A percentile compares a stretch with the other conserved stretches of the same genome.
phyloP scores from a whole-genome alignment of 129 eudicot genomes.

The Saussurea involucrata region DNA sequence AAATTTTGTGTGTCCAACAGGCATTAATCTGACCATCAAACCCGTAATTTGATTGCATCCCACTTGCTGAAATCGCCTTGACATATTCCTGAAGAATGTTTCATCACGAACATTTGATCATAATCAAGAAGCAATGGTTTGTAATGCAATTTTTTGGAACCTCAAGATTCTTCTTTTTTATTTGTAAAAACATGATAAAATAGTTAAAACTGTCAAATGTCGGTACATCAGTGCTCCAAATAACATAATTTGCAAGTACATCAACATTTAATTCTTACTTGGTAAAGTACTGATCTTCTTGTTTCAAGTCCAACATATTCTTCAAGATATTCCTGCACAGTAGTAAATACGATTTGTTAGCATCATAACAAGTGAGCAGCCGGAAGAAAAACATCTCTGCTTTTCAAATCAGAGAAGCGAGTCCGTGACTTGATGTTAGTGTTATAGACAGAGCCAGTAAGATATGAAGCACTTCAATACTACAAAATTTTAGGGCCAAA shows the following conservation, averaged over 20 bases:
- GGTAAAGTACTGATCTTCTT: slow-evolving; percentile 70
- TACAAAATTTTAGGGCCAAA: not conserved
- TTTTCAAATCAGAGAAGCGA: not conserved
- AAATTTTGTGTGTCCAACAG: slow-evolving; percentile 89
- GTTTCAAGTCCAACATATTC: slow-evolving; percentile 66
- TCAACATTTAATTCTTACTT: slow-evolving; percentile 46
- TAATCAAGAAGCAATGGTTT: not conserved
- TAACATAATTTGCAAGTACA: not conserved
- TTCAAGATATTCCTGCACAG: slow-evolving; percentile 82
- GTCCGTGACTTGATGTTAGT: not conserved
- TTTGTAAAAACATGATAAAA: not conserved
- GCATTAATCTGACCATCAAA: slow-evolving; percentile 95
- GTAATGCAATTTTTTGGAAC: not conserved
- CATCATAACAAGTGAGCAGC: slow-evolving; percentile 7
- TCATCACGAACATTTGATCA: not conserved
- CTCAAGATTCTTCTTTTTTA: slow-evolving; percentile 1
- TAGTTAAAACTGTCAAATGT: not conserved
- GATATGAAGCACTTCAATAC: not conserved
- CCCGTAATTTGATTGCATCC: slow-evolving; percentile 87
- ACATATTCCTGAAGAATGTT: slow-evolving; percentile 74
- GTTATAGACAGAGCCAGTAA: not conserved
- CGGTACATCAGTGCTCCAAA: not conserved
- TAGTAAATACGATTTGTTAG: not conserved
- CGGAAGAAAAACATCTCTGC: not conserved
- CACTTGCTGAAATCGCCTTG: slow-evolving; percentile 79